Percentiles rank a stretch among this genome's conserved stretches.
Evolutionary conservation across 2,329 filamentous ascomycete species (phyloP).

Genomic region (Grosmannia serpens): DNA sequence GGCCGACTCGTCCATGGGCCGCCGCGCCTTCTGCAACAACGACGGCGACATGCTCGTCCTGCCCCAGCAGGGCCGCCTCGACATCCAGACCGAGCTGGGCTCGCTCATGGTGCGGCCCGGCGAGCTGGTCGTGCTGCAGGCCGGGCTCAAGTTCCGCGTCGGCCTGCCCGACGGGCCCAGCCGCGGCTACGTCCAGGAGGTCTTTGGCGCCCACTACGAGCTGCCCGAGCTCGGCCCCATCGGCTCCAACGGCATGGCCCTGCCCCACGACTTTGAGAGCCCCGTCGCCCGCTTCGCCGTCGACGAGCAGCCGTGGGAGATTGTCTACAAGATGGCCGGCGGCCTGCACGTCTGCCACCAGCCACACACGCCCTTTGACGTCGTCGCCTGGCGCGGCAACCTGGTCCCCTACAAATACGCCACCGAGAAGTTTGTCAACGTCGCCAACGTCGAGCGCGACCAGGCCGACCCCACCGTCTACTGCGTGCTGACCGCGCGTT

Average conservation of each 20-base stretch:
- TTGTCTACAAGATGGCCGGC: conserved; percentile 52
- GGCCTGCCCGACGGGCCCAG: conserved; percentile 26
- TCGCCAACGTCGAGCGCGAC: conserved; percentile 43
- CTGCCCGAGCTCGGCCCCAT: conserved; percentile 57
- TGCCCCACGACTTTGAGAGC: conserved; percentile 52
- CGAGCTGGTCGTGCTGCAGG: conserved; percentile 56
- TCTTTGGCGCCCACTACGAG: conserved; percentile 53
- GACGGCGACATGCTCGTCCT: conserved; percentile 59
- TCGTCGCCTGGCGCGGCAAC: conserved; percentile 57
- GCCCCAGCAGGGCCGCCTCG: conserved; percentile 51
- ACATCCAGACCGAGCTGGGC: conserved; percentile 59
- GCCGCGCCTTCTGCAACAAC: conserved; percentile 38
- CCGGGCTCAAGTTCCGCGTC: conserved; percentile 54
- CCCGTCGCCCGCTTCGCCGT: conserved; percentile 48
- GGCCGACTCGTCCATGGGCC: conserved; percentile 33
- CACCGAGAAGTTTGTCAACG: conserved; percentile 43
- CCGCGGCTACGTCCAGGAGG: conserved; percentile 52
- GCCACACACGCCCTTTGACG: conserved; percentile 57
- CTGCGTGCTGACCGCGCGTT: conserved; percentile 51
- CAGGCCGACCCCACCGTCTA: conserved; percentile 58
- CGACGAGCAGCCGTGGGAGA: conserved; percentile 28
- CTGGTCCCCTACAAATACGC: conserved; percentile 51
- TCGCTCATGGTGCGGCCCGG: conserved; percentile 45
- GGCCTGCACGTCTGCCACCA: conserved; percentile 50
- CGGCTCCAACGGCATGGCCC: conserved; percentile 55